Evolutionary conservation across 1,139 yeast genomes (phyloP).

Genomic region (Torulaspora pretoriensis): DNA sequence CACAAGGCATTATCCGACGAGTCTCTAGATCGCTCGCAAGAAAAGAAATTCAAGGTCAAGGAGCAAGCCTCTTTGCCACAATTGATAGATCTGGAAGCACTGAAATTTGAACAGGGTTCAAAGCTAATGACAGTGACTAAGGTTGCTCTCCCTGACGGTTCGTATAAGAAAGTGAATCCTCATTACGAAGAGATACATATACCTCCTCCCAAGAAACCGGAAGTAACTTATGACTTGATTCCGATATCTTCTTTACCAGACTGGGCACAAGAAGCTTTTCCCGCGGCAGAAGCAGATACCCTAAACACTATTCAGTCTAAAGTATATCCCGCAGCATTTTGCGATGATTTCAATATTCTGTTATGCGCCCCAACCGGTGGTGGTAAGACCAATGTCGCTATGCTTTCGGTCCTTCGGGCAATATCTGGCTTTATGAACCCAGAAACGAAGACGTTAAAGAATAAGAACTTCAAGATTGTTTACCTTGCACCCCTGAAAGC

Average conservation of each 20-base stretch:
- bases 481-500: slow-evolving; percentile 95
- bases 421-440: slow-evolving; percentile 51
- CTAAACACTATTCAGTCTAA: slow-evolving; percentile 82
- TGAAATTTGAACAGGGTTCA: slow-evolving; percentile 68
- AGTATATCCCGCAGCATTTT: slow-evolving; percentile 73
- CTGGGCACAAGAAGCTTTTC: slow-evolving; percentile 81
- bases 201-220: slow-evolving; percentile 64
- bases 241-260: slow-evolving; percentile 62
- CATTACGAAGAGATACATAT: slow-evolving; percentile 83
- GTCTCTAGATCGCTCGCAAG: slow-evolving; percentile 6
- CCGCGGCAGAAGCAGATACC: slow-evolving; percentile 56
- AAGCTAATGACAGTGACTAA: slow-evolving; percentile 59
- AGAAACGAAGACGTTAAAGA: slow-evolving; percentile 46
- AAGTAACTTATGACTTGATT: slow-evolving; percentile 48
- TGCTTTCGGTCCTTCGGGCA: slow-evolving; percentile 66
- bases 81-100: slow-evolving; percentile 57
- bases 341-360: slow-evolving; percentile 64
- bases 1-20: slow-evolving; percentile 9
- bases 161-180: slow-evolving; percentile 69
- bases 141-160: slow-evolving; percentile 74
- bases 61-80: slow-evolving; percentile 40
- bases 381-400: slow-evolving; percentile 94
- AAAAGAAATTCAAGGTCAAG: slow-evolving; percentile 25
- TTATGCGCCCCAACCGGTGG: slow-evolving; percentile 99
- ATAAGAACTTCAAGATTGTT: slow-evolving; percentile 67